Evolutionary conservation across 1,284 basidiomycete genomes (phyloP), one percentile per base, ranked within the genome.

Genomic region (Hypsizygus ulmarius): DNA sequence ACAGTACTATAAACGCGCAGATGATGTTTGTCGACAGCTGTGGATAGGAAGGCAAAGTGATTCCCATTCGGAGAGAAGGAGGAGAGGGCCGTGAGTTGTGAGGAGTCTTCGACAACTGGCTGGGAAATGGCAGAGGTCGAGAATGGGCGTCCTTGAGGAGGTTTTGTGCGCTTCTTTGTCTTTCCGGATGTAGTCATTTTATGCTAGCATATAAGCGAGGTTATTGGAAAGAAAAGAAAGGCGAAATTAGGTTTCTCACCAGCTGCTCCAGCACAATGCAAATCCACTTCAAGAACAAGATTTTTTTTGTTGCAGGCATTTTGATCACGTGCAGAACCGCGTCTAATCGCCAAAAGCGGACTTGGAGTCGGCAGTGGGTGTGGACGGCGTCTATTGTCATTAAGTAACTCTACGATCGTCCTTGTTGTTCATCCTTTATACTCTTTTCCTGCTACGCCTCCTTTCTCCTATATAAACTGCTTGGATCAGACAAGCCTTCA

Each of bases 1-100:
- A 71, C 58, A 3, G 81, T 78, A 61, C 83, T 75, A 64, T 84
- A 86, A 39, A 89, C 73, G 53, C 82, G 81, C 47, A 89, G 66
- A 34, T 84, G 77, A 60, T 88, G 84, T 62, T 87, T 88, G 71
- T 89, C 85, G 40, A 88, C 74, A 4, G 85, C 78, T 15, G 87
- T 73, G 25, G 83, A 82, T 39, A 87, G 64, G 51, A 84, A 75
- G 1, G 82, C 84, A 61, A 87, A 87, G 43, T 81, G 68, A 40
- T 70, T 66, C 39, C 77, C 79, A 47, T 75, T 70, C 6, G 77
- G 75, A 11, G 85, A 86, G 63, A 87, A 89, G 7, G 81, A 72
- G 19, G 79, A 84, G 15, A 83, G 66, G 11, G 70, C 59, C 16
- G 72, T 64, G 15, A 74, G 62, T 45, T 69, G 62, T 16, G 75